Base-by-base conservation (phyloP, 331 rosid genomes). In the Pyrus hybrid region DNA sequence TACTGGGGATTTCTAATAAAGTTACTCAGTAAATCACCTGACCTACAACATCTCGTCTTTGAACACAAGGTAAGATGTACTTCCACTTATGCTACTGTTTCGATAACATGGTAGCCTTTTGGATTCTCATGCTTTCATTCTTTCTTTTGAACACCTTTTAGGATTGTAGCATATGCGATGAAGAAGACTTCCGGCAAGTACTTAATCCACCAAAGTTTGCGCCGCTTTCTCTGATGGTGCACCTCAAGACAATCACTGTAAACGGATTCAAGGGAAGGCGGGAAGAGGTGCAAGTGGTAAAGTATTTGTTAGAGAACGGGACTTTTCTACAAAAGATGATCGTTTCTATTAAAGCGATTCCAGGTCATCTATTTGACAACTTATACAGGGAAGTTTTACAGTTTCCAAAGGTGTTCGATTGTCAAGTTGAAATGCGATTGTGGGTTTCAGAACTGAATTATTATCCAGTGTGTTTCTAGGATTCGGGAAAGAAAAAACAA, bases 181-280 rank as follows among this genome's bases (percentile, higher is more conserved):
- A 18, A 51, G 0, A 3, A 43, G 49, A 43, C 5, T 43, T 12
- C 16, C 49, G 49, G 49, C 49, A 12, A 43, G 49, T 11, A 43
- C 16, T 43, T 43, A 43, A 43, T 16, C 63, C 20, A 4, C 74
- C 74, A 12, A 12, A 29, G 63, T 3, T 3, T 7, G 74, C 54
- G 47, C 75, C 75, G 56, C 13, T 8, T 29, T 53, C 49, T 54
- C 32, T 71, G 64, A 11, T 51, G 57, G 20, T 28, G 1, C 45
- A 45, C 2, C 30, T 82, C 6, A 82, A 69, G 61, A 53, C 60
- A 4, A 30, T 78, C 77, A 41, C 54, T 35, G 16, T 82, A 26
- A 43, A 3, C 7, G 70, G 67, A 5, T 78, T 26, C 47, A 20
- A 16, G 26, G 67, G 86, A 41, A 17, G 14, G 5, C 47, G 3